These are phyloP conservation scores for Penicillium sclerotiorum DNA, from an alignment of 2,329 filamentous ascomycete genomes.

Conservation along the genomic window DNA sequence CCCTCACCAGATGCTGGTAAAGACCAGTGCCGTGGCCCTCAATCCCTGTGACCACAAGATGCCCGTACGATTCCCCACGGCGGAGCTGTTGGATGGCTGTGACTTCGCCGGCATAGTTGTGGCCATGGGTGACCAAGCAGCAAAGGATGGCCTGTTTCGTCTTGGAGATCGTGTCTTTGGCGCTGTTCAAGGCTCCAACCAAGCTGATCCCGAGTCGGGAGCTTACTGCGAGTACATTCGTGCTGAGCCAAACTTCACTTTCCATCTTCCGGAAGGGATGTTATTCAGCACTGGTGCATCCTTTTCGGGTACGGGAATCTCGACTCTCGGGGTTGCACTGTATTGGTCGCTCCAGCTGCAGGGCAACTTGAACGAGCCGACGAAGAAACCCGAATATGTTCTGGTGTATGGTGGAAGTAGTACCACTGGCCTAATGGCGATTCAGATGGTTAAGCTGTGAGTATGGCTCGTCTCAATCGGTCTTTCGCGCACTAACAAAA, in stretches of 20 bases:
- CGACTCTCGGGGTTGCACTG: constrained; percentile 25
- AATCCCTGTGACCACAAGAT: constrained; percentile 35
- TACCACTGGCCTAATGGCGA: constrained; percentile 24
- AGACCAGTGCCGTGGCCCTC: constrained; percentile 33
- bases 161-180: constrained; percentile 43
- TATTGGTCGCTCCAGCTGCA: constrained; percentile 27
- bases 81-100: constrained; percentile 30
- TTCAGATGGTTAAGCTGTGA: constrained; percentile 27
- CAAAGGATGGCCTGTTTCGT: constrained; percentile 16
- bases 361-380: constrained; percentile 15
- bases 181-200: constrained; percentile 36
- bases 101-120: constrained; percentile 34
- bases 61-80: constrained; percentile 20
- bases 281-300: constrained; percentile 10
- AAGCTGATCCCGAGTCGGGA: constrained; percentile 18
- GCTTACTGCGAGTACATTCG: constrained; percentile 25
- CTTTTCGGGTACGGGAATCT: constrained; percentile 24
- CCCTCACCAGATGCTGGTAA: constrained; percentile 23
- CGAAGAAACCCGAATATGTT: constrained; percentile 14
- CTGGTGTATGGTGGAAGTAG: constrained; percentile 26
- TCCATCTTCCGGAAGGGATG: constrained; percentile 18
- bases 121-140: constrained; percentile 19
- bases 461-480: neutral
- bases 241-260: constrained; percentile 17
- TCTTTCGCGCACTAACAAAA: neutral